Base-by-base conservation (phyloP, 768 basidiomycete genomes). In the Cyclocybe aegerita region DNA sequence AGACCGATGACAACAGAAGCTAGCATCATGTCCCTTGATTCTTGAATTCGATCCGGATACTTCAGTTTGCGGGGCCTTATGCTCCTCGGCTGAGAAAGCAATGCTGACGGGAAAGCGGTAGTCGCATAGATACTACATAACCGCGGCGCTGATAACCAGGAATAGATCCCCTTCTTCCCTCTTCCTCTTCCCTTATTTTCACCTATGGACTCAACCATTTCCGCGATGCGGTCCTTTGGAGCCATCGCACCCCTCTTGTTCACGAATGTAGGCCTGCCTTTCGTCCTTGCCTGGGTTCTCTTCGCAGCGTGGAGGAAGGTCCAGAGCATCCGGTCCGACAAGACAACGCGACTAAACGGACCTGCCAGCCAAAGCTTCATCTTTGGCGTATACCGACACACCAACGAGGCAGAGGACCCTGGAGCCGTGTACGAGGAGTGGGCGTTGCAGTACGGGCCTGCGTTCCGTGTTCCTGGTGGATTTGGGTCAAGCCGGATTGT, bases 381-480 rank as follows among this genome's bases (percentile, higher is more conserved):
- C 11, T 75, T 76, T 47, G 81, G 81, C 11, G 46, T 68, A 30
- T 60, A 60, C 16, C 60, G 61, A 11, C 45, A 64, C 29, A 47
- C 75, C 7, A 55, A 58, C 32, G 56, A 63, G 7, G 52, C 64
- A 0, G 63, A 65, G 0, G 68, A 72, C 42, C 30, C 65, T 16
- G 65, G 68, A 4, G 16, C 52, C 0, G 17, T 79, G 7, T 74
- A 69, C 52, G 79, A 80, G 48, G 49, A 63, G 4, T 83, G 81
- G 83, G 69, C 68, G 1, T 60, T 58, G 6, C 59, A 75, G 39
- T 80, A 80, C 32, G 83, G 83, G 6, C 56, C 72, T 1, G 77
- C 70, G 0, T 84, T 66, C 52, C 44, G 63, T 11, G 49, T 80
- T n/a, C 71, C 80, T 0, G 55, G 56, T 1, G 53, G 63, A 0